Evolutionary conservation across 441 rosid species (phyloP).

Genomic region (Corymbia citriodora): DNA sequence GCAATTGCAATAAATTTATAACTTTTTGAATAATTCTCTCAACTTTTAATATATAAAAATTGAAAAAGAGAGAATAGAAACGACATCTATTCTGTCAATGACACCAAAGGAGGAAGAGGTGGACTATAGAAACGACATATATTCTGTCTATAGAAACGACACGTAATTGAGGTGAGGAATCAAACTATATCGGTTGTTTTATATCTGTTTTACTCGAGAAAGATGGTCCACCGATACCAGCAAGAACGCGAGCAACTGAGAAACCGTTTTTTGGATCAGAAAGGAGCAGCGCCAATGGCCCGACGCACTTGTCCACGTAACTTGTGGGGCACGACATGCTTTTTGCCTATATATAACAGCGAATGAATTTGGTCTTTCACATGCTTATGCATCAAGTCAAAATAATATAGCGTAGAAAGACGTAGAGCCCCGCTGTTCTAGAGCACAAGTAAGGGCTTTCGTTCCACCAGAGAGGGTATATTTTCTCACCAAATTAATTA

Average conservation of each 20-base stretch:
- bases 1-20: too few relatives aligned
- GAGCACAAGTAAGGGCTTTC: too few relatives aligned
- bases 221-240: background rate
- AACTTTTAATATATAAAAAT: too few relatives aligned
- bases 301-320: background rate
- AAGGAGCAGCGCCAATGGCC: background rate
- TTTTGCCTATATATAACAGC: background rate
- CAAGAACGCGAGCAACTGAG: background rate
- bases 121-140: too few relatives aligned
- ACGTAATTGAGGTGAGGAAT: too few relatives aligned
- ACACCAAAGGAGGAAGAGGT: background rate
- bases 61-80: too few relatives aligned
- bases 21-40: too few relatives aligned
- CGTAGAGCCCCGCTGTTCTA: background rate
- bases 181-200: background rate
- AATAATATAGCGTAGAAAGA: background rate
- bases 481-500: background rate
- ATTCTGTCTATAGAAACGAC: too few relatives aligned
- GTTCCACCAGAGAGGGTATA: background rate
- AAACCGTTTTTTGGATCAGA: background rate
- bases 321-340: rapidly evolving
- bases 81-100: background rate
- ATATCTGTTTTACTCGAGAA: background rate
- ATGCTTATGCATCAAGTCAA: background rate
- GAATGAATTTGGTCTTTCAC: background rate